Percentiles rank a stretch among this genome's conserved stretches.
Evolutionary conservation across 2,329 filamentous ascomycete species (phyloP).

Genomic region (Coleophoma cylindrospora): DNA sequence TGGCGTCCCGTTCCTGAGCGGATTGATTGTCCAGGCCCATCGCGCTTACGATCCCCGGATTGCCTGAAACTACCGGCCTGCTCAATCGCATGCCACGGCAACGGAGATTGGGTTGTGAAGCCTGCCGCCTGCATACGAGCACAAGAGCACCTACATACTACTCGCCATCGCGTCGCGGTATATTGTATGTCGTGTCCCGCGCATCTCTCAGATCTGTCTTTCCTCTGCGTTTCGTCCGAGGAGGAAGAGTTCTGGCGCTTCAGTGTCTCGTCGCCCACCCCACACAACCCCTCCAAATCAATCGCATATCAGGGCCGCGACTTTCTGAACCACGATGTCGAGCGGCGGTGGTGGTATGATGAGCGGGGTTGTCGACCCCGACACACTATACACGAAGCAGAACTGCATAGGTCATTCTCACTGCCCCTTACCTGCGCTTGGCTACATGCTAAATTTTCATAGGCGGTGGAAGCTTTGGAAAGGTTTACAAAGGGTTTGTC

Average conservation of each 20-base stretch:
- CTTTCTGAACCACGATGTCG: constrained; percentile 14
- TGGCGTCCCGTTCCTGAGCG: neutral
- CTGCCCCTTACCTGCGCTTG: constrained; percentile 1
- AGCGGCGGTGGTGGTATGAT: constrained; percentile 23
- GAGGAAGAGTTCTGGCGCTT: neutral
- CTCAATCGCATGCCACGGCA: neutral
- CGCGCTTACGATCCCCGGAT: constrained; percentile 21
- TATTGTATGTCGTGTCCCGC: no score
- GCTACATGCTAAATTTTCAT: constrained; percentile 17
- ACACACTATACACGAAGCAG: constrained; percentile 89
- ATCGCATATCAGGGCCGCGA: neutral
- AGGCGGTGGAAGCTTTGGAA: constrained; percentile 97
- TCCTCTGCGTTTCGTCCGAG: no score
- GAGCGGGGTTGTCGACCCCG: constrained; percentile 68
- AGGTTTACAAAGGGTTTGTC: constrained; percentile 91
- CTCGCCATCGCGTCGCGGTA: neutral
- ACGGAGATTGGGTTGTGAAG: neutral
- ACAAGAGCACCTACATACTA: neutral
- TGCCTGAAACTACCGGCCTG: constrained; percentile 7
- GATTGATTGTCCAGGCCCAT: constrained; percentile 8
- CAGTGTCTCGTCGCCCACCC: neutral
- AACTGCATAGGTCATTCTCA: constrained; percentile 69
- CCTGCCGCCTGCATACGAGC: no score
- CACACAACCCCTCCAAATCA: neutral
- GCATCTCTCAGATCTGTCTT: no score